Evolutionary conservation across 306 rosid genomes (phyloP).

Genomic region (Trifolium fragiferum): DNA sequence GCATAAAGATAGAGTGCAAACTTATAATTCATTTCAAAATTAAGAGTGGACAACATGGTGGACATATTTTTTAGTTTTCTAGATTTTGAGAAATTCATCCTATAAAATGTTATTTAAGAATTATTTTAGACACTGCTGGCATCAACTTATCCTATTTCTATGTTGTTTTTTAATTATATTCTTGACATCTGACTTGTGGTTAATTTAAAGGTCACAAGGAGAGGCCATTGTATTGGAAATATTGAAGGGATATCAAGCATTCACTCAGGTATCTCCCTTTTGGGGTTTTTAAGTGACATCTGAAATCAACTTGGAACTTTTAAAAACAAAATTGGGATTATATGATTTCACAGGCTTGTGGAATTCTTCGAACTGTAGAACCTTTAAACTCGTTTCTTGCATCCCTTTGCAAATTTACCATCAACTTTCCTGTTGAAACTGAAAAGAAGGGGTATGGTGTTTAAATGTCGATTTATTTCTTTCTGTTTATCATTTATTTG

Average conservation of each 20-base stretch:
- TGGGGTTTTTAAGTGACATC: slow-evolving; percentile 1
- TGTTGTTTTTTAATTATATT: slow-evolving; percentile 22
- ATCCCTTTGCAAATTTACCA: slow-evolving; percentile 96
- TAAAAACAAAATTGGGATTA: slow-evolving; percentile 28
- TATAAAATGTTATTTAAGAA: slow-evolving; percentile 23
- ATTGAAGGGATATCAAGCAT: slow-evolving; percentile 97
- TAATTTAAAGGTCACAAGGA: slow-evolving; percentile 86
- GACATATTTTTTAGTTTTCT: slow-evolving; percentile 3
- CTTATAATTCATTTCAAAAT: slow-evolving; percentile 31
- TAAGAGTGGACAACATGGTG: slow-evolving; percentile 4
- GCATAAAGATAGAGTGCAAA: slow-evolving; percentile 16
- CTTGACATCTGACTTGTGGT: slow-evolving; percentile 35
- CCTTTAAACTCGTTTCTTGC: slow-evolving; percentile 96
- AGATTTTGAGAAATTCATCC: slow-evolving; percentile 33
- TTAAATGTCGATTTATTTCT: slow-evolving; percentile 25
- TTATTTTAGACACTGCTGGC: slow-evolving; percentile 13
- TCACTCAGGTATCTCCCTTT: slow-evolving; percentile 73
- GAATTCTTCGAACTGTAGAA: slow-evolving; percentile 91
- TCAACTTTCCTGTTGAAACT: slow-evolving; percentile 82
- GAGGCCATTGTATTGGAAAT: slow-evolving; percentile 98
- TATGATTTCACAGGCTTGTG: slow-evolving; percentile 79
- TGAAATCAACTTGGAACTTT: slow-evolving; percentile 40
- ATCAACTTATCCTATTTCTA: slow-evolving; percentile 21
- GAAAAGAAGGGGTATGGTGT: slow-evolving; percentile 77
- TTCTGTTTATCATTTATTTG: slow-evolving; percentile 33